Evolutionary conservation across 306 rosid species (phyloP), one percentile per base, ranked within the genome.

Genomic region (Ochetophila trinervis): DNA sequence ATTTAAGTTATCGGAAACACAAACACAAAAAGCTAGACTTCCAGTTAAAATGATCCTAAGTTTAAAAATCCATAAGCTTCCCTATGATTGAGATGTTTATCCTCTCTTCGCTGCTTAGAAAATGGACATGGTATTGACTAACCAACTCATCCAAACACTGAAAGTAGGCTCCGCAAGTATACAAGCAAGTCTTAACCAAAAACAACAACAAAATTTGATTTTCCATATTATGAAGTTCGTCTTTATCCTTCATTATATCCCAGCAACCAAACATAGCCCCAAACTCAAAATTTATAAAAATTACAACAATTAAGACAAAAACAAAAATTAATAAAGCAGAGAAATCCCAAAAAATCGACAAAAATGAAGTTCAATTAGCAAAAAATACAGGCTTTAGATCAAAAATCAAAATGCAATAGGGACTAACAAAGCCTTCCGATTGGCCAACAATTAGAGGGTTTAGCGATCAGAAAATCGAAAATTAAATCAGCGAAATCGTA

Each of bases 61-160:
- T 49, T 61, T 44, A 53, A 53, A 45, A 11, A n/a, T 3, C 44
- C 12, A 18, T 2, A 35, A 45, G 19, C 5, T 5, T 14, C 36
- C 27, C 63, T 42, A 18, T 15, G 45, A 40, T 22, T 15, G 49
- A 42, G 4, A 42, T 2, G 20, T 19, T 5, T 19, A 49, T 1
- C 22, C 11, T 22, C 13, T 32, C n/a, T n/a, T n/a, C n/a, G n/a
- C n/a, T n/a, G n/a, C n/a, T n/a, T n/a, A n/a, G n/a, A 27, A 27
- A 27, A 27, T 27, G 32, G 32, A 27, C 32, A 27, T 27, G 32
- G 3, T 54, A 59, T 65, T 52, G 23, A 9, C 63, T 21, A 74
- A 69, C 71, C 60, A 68, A 74, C 32, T 19, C 36, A 45, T 57
- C 61, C 57, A 68, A 78, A 63, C 57, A 63, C 63, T 69, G 61